phyloP scores from a whole-genome alignment of 2,329 filamentous ascomycete genomes.

The Aplosporella prunicola region DNA sequence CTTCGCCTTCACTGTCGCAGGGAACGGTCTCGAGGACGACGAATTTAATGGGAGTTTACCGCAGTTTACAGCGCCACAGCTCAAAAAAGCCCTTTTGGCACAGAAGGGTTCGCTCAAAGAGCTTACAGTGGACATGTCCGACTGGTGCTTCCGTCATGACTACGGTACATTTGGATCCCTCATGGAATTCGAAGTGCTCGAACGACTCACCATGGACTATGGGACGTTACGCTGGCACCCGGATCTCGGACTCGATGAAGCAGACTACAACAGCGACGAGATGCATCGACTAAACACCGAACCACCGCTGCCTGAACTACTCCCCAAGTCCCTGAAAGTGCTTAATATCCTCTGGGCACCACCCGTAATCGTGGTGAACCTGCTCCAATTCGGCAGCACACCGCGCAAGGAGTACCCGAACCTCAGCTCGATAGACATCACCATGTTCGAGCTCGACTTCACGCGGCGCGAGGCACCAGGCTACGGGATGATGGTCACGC shows the following conservation, averaged over 20 bases:
- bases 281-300: background rate
- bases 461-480: background rate
- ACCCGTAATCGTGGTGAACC: constrained; percentile 6
- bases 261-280: background rate
- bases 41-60: no score
- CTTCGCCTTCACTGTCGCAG: constrained; percentile 1
- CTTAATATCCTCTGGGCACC: constrained; percentile 4
- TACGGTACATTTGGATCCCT: constrained; percentile 4
- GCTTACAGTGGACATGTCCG: constrained; percentile 3
- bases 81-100: constrained; percentile 2
- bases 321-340: constrained; percentile 1
- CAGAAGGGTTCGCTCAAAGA: constrained; percentile 6
- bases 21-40: background rate
- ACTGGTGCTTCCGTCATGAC: constrained; percentile 1
- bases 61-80: constrained; percentile 1
- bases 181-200: constrained; percentile 1
- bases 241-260: background rate
- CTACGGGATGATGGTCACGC: background rate
- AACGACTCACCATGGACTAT: constrained; percentile 7
- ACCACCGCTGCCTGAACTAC: constrained; percentile 1
- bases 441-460: background rate
- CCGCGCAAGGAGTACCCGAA: background rate
- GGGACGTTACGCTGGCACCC: constrained; percentile 5
- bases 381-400: constrained; percentile 1
- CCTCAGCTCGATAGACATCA: background rate